Evolutionary conservation across 2,329 filamentous ascomycete genomes (phyloP).

Genomic region (Pestalotiopsis sp.): DNA sequence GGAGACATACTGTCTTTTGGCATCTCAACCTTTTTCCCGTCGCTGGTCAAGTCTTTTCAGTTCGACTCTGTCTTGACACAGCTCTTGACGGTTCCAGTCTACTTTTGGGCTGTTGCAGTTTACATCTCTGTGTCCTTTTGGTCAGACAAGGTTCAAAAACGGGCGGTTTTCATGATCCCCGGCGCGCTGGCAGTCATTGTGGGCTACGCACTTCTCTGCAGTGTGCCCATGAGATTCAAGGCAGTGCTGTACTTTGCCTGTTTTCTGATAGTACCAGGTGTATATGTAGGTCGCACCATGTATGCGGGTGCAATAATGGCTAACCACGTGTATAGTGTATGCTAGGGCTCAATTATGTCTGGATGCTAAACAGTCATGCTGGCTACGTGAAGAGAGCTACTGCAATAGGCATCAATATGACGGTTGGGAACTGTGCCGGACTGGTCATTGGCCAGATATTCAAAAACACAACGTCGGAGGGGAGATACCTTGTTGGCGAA

Average conservation of each 20-base stretch:
- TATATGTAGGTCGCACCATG: constrained; percentile 15
- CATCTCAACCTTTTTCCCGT: constrained; percentile 11
- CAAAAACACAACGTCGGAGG: constrained; percentile 11
- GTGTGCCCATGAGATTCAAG: constrained; percentile 10
- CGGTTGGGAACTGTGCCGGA: constrained; percentile 10
- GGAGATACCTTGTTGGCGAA: constrained; percentile 3
- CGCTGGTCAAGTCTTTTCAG: constrained; percentile 14
- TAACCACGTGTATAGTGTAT: background rate
- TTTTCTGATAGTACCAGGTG: constrained; percentile 39
- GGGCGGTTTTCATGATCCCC: constrained; percentile 14
- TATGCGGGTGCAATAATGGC: background rate
- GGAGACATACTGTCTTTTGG: constrained; percentile 11
- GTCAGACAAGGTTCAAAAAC: constrained; percentile 14
- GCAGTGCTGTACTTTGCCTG: constrained; percentile 39
- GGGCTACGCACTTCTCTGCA: constrained; percentile 14
- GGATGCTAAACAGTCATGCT: constrained; percentile 11
- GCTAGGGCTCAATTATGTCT: constrained; percentile 12
- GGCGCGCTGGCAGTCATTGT: constrained; percentile 7
- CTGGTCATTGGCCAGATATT: constrained; percentile 12
- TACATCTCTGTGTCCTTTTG: constrained; percentile 12
- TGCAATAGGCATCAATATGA: constrained; percentile 12
- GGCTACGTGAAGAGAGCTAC: constrained; percentile 11
- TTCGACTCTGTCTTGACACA: constrained; percentile 11
- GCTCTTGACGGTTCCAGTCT: constrained; percentile 13
- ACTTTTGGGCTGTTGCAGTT: constrained; percentile 12